Conservation (phyloP, 768 basidiomycete genomes). For the Tubosaeta brunneosetosa region DNA sequence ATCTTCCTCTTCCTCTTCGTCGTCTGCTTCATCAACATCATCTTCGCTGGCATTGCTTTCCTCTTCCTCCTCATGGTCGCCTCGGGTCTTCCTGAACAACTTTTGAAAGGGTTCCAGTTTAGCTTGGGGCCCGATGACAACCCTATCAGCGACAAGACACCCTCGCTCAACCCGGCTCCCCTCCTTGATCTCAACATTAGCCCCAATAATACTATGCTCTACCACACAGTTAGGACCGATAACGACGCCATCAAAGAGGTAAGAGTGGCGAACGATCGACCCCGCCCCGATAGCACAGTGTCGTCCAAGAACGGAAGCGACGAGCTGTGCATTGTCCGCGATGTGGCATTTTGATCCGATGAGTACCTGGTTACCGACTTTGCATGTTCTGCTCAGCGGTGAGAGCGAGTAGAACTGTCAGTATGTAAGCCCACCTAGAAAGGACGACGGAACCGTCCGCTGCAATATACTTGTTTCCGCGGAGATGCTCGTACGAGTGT, state of each 20-base stretch:
- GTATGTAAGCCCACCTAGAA: conserved; percentile 56
- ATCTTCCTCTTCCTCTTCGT: conserved; percentile 34
- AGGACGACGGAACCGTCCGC: conserved; percentile 72
- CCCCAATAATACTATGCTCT: conserved; percentile 76
- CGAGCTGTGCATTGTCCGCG: conserved; percentile 59
- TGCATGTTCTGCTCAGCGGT: conserved; percentile 56
- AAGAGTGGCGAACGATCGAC: conserved; percentile 66
- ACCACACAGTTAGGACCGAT: conserved; percentile 72
- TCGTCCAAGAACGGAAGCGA: conserved; percentile 73
- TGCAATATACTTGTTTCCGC: conserved; percentile 87
- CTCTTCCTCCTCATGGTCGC: conserved; percentile 26
- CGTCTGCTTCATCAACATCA: conserved; percentile 19
- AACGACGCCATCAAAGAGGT: conserved; percentile 74
- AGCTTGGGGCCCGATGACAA: conserved; percentile 72
- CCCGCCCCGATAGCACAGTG: conserved; percentile 70
- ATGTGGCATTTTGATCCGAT: conserved; percentile 78
- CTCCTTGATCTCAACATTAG: conserved; percentile 67
- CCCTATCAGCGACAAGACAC: conserved; percentile 77
- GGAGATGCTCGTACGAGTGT: conserved; percentile 77
- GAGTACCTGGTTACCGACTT: conserved; percentile 74
- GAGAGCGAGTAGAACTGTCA: not conserved
- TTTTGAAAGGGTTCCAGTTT: conserved; percentile 64
- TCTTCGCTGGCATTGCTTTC: conserved; percentile 27
- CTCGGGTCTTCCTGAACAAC: conserved; percentile 52
- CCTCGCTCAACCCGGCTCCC: conserved; percentile 66